A percentile compares a stretch with the other conserved stretches of the same genome.
Conservation (phyloP, 2,329 filamentous ascomycete species). For the Canariomyces notabilis region DNA sequence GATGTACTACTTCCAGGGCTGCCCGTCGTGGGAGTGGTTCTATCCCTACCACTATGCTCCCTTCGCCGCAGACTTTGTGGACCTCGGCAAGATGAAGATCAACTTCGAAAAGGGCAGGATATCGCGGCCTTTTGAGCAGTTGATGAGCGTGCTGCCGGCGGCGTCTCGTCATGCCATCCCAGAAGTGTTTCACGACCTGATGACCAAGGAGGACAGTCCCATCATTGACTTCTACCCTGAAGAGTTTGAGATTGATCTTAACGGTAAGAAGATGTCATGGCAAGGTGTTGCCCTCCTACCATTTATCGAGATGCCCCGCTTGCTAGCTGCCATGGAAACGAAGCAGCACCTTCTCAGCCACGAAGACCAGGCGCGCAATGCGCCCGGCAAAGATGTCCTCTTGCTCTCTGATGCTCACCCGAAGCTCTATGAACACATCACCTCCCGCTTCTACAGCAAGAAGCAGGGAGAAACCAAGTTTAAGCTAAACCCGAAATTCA, state of each 20-base stretch:
- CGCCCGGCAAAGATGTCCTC: constrained; percentile 72
- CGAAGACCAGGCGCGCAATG: constrained; percentile 75
- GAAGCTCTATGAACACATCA: constrained; percentile 75
- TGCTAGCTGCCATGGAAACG: constrained; percentile 75
- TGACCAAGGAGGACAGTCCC: constrained; percentile 80
- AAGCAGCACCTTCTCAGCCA: constrained; percentile 75
- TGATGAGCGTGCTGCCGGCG: constrained; percentile 96
- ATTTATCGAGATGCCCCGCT: constrained; percentile 88
- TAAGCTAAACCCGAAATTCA: constrained; percentile 68
- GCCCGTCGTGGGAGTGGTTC: constrained; percentile 98
- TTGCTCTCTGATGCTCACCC: constrained; percentile 79
- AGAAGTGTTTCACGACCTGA: constrained; percentile 79
- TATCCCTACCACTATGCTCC: constrained; percentile 98
- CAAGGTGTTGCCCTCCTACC: constrained; percentile 90
- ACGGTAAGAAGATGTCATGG: constrained; percentile 98
- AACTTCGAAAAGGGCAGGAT: constrained; percentile 78
- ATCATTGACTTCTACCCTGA: constrained; percentile 98
- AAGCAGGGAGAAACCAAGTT: constrained; percentile 64
- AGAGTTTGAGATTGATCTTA: constrained; percentile 87
- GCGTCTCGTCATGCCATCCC: constrained; percentile 90
- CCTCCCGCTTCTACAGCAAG: constrained; percentile 86
- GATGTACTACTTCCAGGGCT: constrained; percentile 96
- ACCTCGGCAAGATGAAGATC: constrained; percentile 72
- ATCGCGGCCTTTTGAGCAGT: constrained; percentile 89
- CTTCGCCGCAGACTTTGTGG: constrained; percentile 90